These are phyloP conservation scores for Hyphopichia homilentoma DNA, from an alignment of 805 yeast species.

Conservation along the genomic window DNA sequence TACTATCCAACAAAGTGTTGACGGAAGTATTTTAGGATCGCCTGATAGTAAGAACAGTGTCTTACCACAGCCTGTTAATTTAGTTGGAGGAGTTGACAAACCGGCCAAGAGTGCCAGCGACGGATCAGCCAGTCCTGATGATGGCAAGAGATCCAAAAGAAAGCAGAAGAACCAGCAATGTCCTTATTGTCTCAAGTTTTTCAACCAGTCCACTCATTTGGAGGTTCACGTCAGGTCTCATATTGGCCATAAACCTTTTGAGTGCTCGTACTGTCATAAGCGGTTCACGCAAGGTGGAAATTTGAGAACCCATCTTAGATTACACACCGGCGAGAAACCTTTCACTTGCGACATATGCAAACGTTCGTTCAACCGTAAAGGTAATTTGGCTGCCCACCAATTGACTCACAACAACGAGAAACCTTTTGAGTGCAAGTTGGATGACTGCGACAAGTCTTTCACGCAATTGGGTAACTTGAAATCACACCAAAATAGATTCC, in stretches of 20 bases:
- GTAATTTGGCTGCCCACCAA: conserved; percentile 85
- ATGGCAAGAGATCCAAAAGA: conserved; percentile 11
- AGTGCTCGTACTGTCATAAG: conserved; percentile 75
- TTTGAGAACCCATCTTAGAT: conserved; percentile 74
- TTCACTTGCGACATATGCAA: conserved; percentile 75
- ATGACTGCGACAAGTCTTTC: conserved; percentile 77
- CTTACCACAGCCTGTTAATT: conserved; percentile 53
- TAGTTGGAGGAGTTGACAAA: conserved; percentile 80
- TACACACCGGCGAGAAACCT: conserved; percentile 93
- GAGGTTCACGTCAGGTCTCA: conserved; percentile 88
- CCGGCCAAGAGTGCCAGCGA: conserved; percentile 33
- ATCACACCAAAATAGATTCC: conserved; percentile 91
- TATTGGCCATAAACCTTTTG: conserved; percentile 81
- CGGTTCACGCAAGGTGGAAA: conserved; percentile 89
- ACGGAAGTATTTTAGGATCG: conserved; percentile 62
- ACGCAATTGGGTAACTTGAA: conserved; percentile 92
- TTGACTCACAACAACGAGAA: conserved; percentile 76
- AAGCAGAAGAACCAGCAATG: conserved; percentile 61
- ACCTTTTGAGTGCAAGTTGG: conserved; percentile 78
- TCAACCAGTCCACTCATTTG: conserved; percentile 86
- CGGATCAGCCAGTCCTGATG: conserved; percentile 4
- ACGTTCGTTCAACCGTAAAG: conserved; percentile 80
- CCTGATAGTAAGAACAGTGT: conserved; percentile 20
- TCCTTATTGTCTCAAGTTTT: conserved; percentile 72
- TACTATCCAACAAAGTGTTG: conserved; percentile 59